Base-by-base conservation (phyloP, 768 basidiomycete species). In the Suillus occidentalis region DNA sequence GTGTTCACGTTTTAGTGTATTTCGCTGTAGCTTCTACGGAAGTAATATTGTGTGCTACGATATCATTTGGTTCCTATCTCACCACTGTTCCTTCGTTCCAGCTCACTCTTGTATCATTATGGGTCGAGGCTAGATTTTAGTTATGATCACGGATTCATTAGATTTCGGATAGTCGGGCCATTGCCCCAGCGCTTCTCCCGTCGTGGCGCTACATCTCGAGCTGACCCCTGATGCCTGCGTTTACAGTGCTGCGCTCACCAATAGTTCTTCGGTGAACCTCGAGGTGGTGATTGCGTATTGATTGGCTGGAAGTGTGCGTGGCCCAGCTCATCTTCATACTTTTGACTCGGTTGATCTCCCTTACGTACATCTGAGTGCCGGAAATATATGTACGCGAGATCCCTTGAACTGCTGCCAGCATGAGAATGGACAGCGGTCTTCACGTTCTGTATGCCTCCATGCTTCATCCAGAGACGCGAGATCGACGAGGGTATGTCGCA, bases 151-250 rank as follows among this genome's bases (percentile, higher is more conserved):
- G 25, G 25, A 50, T 50, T 52, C 79, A 65, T 92, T 92, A 43
- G 92, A 78, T 70, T 82, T 49, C 79, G 81, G 10, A 92, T 75
- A 10, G 84, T 83, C 31, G 31, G 31, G 28, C 85, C 85, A 22
- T 76, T 73, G 12, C 87, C 84, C 62, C 83, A 82, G 25, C 80
- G 79, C 28, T 72, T 75, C 71, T 90, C 86, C 92, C 91, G 92
- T 69, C 92, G 91, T 9, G 90, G 91, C 2, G 91, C 89, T 3
- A 7, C 14, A 74, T 34, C 31, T 55, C 12, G 1, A 52, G 22
- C 18, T 53, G 28, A 9, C 52, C 18, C 52, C 52, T 49, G 47
- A 22, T 14, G 14, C 50, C 50, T 52, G 50, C 16, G 16, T 49
- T 1, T 49, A 6, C 13, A 49, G 13, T 25, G 14, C 25, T 52